A percentile compares a stretch with the other conserved stretches of the same genome.
These are phyloP conservation scores for Fusarium neocosmosporiellum DNA, from an alignment of 2,329 filamentous ascomycete genomes.

Conservation along the genomic window DNA sequence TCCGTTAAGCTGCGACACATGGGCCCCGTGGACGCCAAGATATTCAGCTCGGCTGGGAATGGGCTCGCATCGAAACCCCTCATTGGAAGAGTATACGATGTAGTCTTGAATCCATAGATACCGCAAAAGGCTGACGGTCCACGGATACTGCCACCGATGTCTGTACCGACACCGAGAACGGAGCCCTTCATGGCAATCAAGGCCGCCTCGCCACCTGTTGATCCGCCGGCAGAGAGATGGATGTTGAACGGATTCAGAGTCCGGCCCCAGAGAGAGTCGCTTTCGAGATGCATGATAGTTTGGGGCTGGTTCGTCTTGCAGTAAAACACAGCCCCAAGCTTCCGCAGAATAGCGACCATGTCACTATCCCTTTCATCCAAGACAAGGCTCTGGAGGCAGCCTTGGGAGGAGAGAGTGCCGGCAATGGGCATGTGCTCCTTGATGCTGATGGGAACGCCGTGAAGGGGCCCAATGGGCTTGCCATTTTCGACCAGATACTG, in stretches of 20 bases:
- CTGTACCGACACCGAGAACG: conserved; percentile 51
- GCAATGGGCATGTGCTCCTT: neutral
- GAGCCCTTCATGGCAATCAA: conserved; percentile 53
- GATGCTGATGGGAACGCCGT: neutral
- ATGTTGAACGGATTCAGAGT: conserved; percentile 69
- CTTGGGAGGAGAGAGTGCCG: neutral
- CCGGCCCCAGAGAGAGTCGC: neutral
- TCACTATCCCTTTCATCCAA: neutral
- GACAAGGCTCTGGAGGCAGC: neutral
- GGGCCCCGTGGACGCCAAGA: conserved; percentile 23
- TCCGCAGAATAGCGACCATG: neutral
- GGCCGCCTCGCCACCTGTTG: conserved; percentile 65
- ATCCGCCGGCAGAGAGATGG: conserved; percentile 70
- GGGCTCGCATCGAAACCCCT: neutral
- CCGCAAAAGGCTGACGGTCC: conserved; percentile 46
- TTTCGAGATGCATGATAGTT: neutral
- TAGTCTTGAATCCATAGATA: conserved; percentile 38
- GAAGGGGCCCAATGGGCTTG: neutral
- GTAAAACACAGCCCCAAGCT: neutral
- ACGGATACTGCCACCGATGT: conserved; percentile 52
- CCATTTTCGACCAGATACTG: neutral
- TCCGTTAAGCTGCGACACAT: conserved; percentile 40
- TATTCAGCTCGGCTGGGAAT: neutral
- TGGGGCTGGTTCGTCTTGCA: neutral
- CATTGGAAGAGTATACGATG: conserved; percentile 40